phyloP scores from a whole-genome alignment of 257 asterid species.

The Solanum habrochaites region DNA sequence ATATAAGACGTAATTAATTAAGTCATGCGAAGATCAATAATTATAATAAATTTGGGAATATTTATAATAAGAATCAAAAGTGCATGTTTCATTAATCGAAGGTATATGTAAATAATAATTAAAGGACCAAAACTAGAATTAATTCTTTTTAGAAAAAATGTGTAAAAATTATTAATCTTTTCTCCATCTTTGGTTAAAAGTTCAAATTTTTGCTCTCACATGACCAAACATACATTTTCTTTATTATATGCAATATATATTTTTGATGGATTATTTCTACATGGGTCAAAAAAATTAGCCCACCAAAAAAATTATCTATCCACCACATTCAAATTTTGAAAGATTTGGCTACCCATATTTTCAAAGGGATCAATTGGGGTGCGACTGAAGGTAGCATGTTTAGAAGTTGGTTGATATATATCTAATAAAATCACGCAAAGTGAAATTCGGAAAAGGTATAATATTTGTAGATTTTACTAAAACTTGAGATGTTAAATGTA shows the following conservation, averaged over 20 bases:
- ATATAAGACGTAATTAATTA: background rate
- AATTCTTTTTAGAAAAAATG: background rate
- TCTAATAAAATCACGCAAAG: background rate
- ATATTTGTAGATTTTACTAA: too few species aligned
- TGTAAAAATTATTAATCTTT: too few species aligned
- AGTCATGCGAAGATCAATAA: background rate
- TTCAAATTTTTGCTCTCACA: background rate
- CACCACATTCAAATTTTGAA: background rate
- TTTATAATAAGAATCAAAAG: background rate
- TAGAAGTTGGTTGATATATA: background rate
- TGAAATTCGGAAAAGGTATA: background rate
- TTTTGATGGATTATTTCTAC: background rate
- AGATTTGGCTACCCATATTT: background rate
- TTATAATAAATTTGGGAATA: background rate
- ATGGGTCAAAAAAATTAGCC: background rate
- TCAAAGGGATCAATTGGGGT: background rate
- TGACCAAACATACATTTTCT: background rate
- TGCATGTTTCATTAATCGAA: background rate
- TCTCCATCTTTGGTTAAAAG: background rate
- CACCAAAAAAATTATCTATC: background rate
- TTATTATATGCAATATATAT: background rate
- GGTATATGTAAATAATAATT: background rate
- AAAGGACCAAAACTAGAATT: background rate
- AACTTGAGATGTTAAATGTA: background rate
- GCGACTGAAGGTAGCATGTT: background rate